Evolutionary conservation across 1,284 basidiomycete genomes (phyloP).

Genomic region (Bondarzewia mesenterica): DNA sequence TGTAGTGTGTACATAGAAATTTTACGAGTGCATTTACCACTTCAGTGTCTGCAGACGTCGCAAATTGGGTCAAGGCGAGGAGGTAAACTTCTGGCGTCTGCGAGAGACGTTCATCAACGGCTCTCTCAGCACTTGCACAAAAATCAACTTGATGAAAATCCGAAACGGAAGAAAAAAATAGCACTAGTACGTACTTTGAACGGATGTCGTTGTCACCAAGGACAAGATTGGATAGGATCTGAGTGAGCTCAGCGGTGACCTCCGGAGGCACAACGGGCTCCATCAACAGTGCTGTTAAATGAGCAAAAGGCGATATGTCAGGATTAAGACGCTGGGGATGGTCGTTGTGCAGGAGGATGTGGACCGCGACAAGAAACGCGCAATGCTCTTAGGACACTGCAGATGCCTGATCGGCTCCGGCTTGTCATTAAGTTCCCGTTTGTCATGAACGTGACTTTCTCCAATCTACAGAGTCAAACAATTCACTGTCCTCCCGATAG

Average conservation of each 20-base stretch:
- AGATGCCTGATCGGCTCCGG: too few species aligned
- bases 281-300: too few species aligned
- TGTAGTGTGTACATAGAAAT: background rate
- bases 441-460: too few species aligned
- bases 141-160: conserved; percentile 7
- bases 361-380: too few species aligned
- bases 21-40: conserved; percentile 39
- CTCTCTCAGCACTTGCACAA: conserved; percentile 57
- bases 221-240: conserved; percentile 76
- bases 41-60: conserved; percentile 63
- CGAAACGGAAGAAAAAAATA: conserved; percentile 5
- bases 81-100: conserved; percentile 72
- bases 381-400: too few species aligned
- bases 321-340: too few species aligned
- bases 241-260: conserved; percentile 64
- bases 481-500: too few species aligned
- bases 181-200: conserved; percentile 40
- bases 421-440: too few species aligned
- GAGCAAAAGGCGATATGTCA: too few species aligned
- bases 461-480: too few species aligned
- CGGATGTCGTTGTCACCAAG: conserved; percentile 74
- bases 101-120: conserved; percentile 67
- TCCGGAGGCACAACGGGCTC: conserved; percentile 47
- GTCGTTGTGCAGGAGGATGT: too few species aligned
- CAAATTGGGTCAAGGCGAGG: conserved; percentile 67